phyloP scores from a whole-genome alignment of 352 stramenopile genomes.

The Pythium chondricola region DNA sequence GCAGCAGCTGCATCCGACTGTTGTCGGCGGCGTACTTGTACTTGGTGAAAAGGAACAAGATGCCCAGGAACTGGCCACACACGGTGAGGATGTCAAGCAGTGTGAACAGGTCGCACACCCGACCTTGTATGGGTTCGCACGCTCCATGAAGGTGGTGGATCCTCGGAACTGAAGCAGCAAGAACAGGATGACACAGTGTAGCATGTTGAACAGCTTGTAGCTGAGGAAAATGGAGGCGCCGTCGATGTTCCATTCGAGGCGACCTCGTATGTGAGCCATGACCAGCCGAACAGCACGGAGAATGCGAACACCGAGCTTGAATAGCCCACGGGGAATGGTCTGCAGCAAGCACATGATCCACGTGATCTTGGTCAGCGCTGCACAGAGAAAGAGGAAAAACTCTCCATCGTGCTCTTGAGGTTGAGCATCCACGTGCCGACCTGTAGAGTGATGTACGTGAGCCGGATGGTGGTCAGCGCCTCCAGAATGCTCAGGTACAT shows the following conservation, averaged over 20 bases:
- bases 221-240: slow-evolving; percentile 36
- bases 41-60: slow-evolving; percentile 28
- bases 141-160: slow-evolving; percentile 38
- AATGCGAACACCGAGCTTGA: slow-evolving; percentile 26
- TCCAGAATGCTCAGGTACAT: slow-evolving; percentile 52
- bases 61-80: slow-evolving; percentile 18
- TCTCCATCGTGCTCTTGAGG: slow-evolving; percentile 37
- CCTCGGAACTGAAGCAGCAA: slow-evolving; percentile 30
- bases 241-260: slow-evolving; percentile 49
- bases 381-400: slow-evolving; percentile 53
- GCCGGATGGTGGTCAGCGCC: slow-evolving; percentile 30
- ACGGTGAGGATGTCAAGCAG: slow-evolving; percentile 30
- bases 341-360: slow-evolving; percentile 58
- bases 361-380: slow-evolving; percentile 38
- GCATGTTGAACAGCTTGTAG: slow-evolving; percentile 55
- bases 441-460: slow-evolving; percentile 38
- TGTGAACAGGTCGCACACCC: slow-evolving; percentile 39
- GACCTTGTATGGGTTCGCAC: slow-evolving; percentile 19
- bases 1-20: slow-evolving; percentile 33
- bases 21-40: slow-evolving; percentile 41
- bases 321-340: slow-evolving; percentile 18
- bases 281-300: slow-evolving; percentile 34
- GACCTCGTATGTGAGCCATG: slow-evolving; percentile 17
- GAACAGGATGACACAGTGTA: slow-evolving; percentile 38
- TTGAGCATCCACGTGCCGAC: slow-evolving; percentile 57